phyloP scores from a whole-genome alignment of 257 asterid genomes.

The Anisodus tanguticus region DNA sequence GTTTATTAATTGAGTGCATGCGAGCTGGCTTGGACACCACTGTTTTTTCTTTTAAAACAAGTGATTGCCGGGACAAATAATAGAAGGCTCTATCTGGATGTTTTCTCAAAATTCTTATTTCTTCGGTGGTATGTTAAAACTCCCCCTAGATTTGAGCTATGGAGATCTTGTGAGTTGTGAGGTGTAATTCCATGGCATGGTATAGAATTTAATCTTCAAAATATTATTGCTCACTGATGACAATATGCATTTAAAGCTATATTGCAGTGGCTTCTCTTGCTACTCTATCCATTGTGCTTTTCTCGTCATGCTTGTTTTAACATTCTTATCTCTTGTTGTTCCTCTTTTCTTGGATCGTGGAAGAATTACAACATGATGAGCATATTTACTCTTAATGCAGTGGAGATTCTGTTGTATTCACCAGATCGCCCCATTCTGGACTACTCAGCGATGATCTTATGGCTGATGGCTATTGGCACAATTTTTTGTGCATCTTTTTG shows the following conservation, averaged over 20 bases:
- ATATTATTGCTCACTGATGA: background rate
- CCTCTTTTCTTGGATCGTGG: constrained; percentile 8
- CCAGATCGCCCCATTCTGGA: constrained; percentile 87
- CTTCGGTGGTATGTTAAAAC: background rate
- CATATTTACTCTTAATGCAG: constrained; percentile 51
- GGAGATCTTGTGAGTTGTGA: background rate
- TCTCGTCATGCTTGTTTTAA: background rate
- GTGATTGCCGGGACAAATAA: too few species aligned
- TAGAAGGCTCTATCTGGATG: too few species aligned
- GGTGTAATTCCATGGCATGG: constrained; percentile 7
- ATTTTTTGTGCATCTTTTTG: constrained; percentile 80
- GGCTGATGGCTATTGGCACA: constrained; percentile 98
- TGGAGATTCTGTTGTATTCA: constrained; percentile 84
- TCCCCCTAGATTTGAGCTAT: background rate
- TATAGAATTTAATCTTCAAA: constrained; percentile 11
- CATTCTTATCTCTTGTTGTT: constrained; percentile 11
- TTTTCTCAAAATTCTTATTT: too few species aligned
- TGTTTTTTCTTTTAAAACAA: too few species aligned
- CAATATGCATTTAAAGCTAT: background rate
- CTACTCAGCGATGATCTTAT: constrained; percentile 77
- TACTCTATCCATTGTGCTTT: background rate
- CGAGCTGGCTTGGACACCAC: too few species aligned
- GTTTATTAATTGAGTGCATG: too few species aligned
- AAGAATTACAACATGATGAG: constrained; percentile 16
- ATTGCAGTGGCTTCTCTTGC: constrained; percentile 14